Conservation (phyloP, 2,329 filamentous ascomycete genomes). For the Aspergillus fumigatus region DNA sequence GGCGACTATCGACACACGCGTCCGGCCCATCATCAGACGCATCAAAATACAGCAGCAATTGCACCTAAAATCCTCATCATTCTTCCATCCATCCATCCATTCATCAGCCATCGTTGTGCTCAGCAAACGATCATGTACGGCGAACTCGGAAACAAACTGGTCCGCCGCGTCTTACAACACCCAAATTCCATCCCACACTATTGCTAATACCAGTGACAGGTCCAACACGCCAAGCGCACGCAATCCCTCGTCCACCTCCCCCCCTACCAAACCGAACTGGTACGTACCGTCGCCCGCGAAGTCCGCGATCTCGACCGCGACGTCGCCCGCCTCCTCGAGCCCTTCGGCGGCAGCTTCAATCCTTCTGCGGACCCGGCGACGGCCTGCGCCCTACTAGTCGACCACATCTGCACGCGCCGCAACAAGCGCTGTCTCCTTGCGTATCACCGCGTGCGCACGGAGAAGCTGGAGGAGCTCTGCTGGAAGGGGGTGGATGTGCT, state of each 20-base stretch:
- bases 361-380: conserved; percentile 76
- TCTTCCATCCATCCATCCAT: too few relatives aligned
- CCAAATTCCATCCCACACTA: not conserved
- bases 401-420: conserved; percentile 89
- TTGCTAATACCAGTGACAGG: conserved; percentile 47
- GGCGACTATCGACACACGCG: not conserved
- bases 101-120: too few relatives aligned
- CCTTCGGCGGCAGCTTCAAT: conserved; percentile 80
- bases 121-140: conserved; percentile 64
- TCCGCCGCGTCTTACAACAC: conserved; percentile 36
- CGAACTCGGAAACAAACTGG: conserved; percentile 80
- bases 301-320: conserved; percentile 90
- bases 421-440: conserved; percentile 95
- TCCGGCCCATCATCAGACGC: not conserved
- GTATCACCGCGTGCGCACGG: conserved; percentile 84
- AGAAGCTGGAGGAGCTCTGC: conserved; percentile 88
- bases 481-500: conserved; percentile 85
- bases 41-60: not conserved
- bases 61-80: too few relatives aligned
- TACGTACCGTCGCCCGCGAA: conserved; percentile 82
- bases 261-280: conserved; percentile 86
- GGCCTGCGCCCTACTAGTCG: conserved; percentile 83
- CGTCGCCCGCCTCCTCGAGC: conserved; percentile 70
- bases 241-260: conserved; percentile 82
- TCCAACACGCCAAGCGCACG: conserved; percentile 92